These are phyloP conservation scores for Colletotrichum cuscutae DNA, from an alignment of 2,329 filamentous ascomycete species.

Conservation along the genomic window DNA sequence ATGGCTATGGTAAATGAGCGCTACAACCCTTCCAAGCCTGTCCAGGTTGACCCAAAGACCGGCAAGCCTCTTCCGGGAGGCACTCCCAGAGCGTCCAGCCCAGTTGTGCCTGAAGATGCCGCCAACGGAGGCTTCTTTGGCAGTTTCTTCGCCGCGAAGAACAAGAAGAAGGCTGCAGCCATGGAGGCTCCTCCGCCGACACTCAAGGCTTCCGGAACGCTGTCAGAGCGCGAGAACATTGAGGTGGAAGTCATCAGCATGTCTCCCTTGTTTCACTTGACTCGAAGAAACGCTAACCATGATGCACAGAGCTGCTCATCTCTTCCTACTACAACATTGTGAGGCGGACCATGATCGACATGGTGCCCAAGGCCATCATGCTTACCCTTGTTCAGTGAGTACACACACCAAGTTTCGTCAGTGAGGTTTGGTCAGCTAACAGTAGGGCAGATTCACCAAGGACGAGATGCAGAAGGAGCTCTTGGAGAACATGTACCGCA, in stretches of 20 bases:
- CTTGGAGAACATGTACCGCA: constrained; percentile 96
- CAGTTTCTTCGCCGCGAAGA: constrained; percentile 98
- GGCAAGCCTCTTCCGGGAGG: constrained; percentile 86
- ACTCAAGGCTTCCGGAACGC: constrained; percentile 91
- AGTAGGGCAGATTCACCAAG: constrained; percentile 70
- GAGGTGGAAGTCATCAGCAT: constrained; percentile 98
- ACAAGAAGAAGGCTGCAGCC: constrained; percentile 99
- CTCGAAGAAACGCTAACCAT: constrained; percentile 26
- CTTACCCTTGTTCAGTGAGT: constrained; percentile 93
- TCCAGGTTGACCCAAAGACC: constrained; percentile 97
- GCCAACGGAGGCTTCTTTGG: constrained; percentile 90
- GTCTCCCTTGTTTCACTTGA: constrained; percentile 47
- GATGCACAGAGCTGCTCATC: constrained; percentile 82
- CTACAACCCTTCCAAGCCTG: constrained; percentile 82
- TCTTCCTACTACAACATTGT: constrained; percentile 98
- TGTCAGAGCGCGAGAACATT: constrained; percentile 93
- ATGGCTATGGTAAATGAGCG: constrained; percentile 99
- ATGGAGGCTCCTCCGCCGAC: constrained; percentile 96
- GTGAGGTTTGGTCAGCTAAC: background rate
- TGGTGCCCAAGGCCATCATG: constrained; percentile 99
- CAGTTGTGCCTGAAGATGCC: constrained; percentile 68
- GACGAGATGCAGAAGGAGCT: constrained; percentile 99
- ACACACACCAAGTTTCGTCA: background rate
- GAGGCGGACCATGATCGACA: constrained; percentile 98
- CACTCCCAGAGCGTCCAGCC: constrained; percentile 80